Evolutionary conservation across 2,329 filamentous ascomycete genomes (phyloP), one percentile per base, ranked within the genome.

Genomic region (Akanthomyces dipterigenus): DNA sequence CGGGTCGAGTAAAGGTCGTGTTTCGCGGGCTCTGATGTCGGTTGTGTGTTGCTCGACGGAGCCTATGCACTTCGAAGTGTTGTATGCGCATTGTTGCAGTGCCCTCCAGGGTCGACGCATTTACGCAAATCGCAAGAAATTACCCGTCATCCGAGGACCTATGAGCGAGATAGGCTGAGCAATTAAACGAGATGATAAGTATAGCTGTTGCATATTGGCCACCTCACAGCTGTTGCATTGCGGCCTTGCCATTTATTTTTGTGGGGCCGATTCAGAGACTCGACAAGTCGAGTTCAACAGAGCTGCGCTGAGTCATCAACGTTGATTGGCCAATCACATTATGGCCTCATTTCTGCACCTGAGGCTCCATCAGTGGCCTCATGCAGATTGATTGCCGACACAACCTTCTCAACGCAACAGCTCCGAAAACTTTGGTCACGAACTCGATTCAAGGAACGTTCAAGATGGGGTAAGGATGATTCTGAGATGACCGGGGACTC

Each of bases 391-490:
- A 59, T 46, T 38, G 45, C 51, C 49, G 63, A 61, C 63, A 67
- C 64, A 64, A 69, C 64, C 54, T 64, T 67, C 62, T 16, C 38
- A 62, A 62, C 50, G 8, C 56, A 51, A 63, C 53, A 49, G 53
- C 61, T 60, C 56, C 61, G 57, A 61, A 46, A 50, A 38, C 36
- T 38, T 28, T 53, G 43, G 62, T 59, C 61, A 64, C 61, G 48
- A 64, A 65, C 20, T 53, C 56, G 38, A 60, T 12, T 38, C 36
- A 16, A 63, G 66, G 7, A 67, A 66, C 66, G 46, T 65, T 68
- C 71, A 78, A 71, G 65, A 79, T 79, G 76, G 72, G 71, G 77
- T 79, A 73, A 65, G 75, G 66, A 26, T 28, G n/a, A 43, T n/a
- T 20, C 31, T 20, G 16, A 20, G 18, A 36, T 22, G 1, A 31